Conservation (phyloP, 129 eudicot genomes). For the Rutidosis leptorrhynchoides region DNA sequence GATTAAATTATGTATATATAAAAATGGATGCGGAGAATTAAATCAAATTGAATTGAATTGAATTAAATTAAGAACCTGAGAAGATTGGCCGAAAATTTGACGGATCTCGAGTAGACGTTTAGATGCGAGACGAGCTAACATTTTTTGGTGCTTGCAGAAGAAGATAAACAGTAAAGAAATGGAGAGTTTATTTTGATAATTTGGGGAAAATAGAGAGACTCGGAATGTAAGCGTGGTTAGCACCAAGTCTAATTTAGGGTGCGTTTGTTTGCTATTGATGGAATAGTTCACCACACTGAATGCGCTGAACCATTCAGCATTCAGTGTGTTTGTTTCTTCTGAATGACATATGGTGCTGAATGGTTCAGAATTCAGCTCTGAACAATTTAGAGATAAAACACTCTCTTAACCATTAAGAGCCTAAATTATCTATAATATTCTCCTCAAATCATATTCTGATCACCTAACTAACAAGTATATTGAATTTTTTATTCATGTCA, state of each 20-base stretch:
- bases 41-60: not conserved
- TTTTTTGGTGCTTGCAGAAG: not conserved
- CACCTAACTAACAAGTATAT: too few species aligned
- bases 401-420: too few species aligned
- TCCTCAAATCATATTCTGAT: too few species aligned
- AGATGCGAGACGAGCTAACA: constrained; percentile 82
- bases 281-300: too few species aligned
- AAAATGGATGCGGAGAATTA: not conserved
- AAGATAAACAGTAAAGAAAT: not conserved
- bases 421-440: too few species aligned
- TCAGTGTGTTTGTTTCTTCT: too few species aligned
- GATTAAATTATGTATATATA: constrained; percentile 8
- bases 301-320: too few species aligned
- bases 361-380: too few species aligned
- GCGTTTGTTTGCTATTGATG: too few species aligned
- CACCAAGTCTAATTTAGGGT: not conserved
- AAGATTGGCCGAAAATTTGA: constrained; percentile 58
- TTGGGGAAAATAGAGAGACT: not conserved
- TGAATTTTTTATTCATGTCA: too few species aligned
- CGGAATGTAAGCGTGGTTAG: not conserved
- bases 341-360: too few species aligned
- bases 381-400: too few species aligned
- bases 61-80: constrained; percentile 52
- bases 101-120: constrained; percentile 86
- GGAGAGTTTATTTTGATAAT: not conserved